Percentiles rank a stretch among this genome's conserved stretches.
These are phyloP conservation scores for Cutaneotrichosporon mucoides DNA, from an alignment of 1,284 basidiomycete genomes.

Conservation along the genomic window DNA sequence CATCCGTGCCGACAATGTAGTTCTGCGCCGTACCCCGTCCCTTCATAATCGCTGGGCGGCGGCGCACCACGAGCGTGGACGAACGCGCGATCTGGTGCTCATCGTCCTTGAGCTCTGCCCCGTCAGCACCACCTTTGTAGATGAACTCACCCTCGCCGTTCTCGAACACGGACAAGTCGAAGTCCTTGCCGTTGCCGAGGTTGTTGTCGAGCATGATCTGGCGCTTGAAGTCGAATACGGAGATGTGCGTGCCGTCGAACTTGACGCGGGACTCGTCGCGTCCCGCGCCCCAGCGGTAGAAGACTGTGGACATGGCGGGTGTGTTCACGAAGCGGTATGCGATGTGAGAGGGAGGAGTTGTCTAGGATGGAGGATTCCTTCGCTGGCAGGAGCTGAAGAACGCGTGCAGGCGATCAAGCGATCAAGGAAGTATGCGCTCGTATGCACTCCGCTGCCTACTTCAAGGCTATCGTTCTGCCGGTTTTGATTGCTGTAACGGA, in stretches of 20 bases:
- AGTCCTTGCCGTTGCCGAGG: conserved; percentile 89
- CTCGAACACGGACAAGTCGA: conserved; percentile 87
- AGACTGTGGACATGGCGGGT: conserved; percentile 79
- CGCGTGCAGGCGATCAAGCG: too few relatives aligned
- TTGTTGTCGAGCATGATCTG: conserved; percentile 96
- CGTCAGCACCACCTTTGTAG: background rate
- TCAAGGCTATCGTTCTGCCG: too few relatives aligned
- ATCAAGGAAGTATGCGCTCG: too few relatives aligned
- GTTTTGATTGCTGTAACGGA: too few relatives aligned
- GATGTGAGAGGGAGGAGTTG: too few relatives aligned
- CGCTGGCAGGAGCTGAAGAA: too few relatives aligned
- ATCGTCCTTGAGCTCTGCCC: conserved; percentile 86
- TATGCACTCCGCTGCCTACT: too few relatives aligned
- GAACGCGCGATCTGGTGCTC: conserved; percentile 86
- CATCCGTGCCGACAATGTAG: conserved; percentile 63
- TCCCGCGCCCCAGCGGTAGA: conserved; percentile 97
- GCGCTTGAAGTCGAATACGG: conserved; percentile 97
- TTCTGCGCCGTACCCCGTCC: conserved; percentile 90
- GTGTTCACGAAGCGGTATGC: too few relatives aligned
- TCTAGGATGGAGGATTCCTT: too few relatives aligned
- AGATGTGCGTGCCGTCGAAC: conserved; percentile 97
- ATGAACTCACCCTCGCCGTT: conserved; percentile 65
- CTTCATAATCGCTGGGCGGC: conserved; percentile 68
- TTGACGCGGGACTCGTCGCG: conserved; percentile 90
- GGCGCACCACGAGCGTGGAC: conserved; percentile 87